Conservation (phyloP, 179 eudicot genomes). For the Beta lomatogona region DNA sequence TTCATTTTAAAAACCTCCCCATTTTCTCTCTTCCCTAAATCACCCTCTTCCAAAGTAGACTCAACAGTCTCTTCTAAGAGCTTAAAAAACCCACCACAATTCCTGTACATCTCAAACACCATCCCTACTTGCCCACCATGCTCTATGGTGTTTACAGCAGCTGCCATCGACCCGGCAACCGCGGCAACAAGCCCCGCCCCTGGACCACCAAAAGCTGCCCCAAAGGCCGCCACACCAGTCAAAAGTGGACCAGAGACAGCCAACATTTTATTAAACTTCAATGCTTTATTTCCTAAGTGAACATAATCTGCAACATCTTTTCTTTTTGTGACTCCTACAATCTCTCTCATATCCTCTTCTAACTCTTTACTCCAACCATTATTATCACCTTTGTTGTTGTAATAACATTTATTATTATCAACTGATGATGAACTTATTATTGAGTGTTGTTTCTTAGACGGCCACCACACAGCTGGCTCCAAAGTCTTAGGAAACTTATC, state of each 20-base stretch:
- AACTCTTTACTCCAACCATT: constrained; percentile 52
- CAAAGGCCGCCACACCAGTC: constrained; percentile 54
- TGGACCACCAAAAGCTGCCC: constrained; percentile 17
- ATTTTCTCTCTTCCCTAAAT: constrained; percentile 35
- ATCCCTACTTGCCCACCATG: too few relatives aligned
- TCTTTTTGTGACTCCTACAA: constrained; percentile 28
- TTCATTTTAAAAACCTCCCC: constrained; percentile 65
- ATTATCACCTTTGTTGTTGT: too few relatives aligned
- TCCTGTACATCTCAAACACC: too few relatives aligned
- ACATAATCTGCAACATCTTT: constrained; percentile 49
- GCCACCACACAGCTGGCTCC: constrained; percentile 49
- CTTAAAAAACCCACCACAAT: too few relatives aligned
- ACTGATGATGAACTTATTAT: too few relatives aligned
- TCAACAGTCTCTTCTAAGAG: too few relatives aligned
- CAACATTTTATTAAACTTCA: constrained; percentile 42
- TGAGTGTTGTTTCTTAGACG: background rate
- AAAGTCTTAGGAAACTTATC: constrained; percentile 41
- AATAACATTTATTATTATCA: background rate
- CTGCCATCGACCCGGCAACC: too few relatives aligned
- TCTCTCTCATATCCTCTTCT: constrained; percentile 49
- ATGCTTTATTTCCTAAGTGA: constrained; percentile 47
- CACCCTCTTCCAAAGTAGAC: too few relatives aligned
- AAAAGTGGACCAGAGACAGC: constrained; percentile 50
- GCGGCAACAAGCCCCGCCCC: too few relatives aligned
- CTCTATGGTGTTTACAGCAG: too few relatives aligned